Evolutionary conservation across 2,329 filamentous ascomycete genomes (phyloP).

Genomic region (Colletotrichum tropicicola): DNA sequence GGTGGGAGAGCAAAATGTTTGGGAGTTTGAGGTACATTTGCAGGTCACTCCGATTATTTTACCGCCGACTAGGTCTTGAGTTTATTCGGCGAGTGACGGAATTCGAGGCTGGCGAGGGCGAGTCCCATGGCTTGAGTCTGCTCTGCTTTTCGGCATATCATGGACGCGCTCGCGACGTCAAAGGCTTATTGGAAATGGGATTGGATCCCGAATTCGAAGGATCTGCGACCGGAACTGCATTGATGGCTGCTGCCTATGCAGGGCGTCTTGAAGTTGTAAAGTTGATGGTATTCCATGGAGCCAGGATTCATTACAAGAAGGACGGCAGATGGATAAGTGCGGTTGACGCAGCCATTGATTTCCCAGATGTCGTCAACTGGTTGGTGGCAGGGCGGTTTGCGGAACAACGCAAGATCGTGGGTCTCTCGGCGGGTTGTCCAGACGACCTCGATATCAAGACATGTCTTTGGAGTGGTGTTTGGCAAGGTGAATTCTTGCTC

Average conservation of each 20-base stretch:
- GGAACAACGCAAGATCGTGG: background rate
- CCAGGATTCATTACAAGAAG: background rate
- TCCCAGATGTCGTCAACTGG: background rate
- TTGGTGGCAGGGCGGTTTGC: background rate
- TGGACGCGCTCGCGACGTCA: background rate
- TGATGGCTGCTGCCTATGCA: background rate
- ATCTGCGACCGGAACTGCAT: background rate
- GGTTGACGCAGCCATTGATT: background rate
- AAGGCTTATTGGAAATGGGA: background rate
- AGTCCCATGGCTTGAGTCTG: background rate
- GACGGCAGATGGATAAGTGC: background rate
- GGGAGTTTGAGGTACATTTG: no score
- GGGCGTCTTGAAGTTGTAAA: conserved; percentile 5
- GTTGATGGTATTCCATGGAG: background rate
- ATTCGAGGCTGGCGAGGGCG: background rate
- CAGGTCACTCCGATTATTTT: background rate
- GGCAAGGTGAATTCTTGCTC: background rate
- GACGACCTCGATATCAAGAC: background rate
- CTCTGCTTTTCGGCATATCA: background rate
- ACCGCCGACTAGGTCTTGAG: background rate
- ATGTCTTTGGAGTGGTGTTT: background rate
- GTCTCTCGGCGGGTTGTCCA: background rate
- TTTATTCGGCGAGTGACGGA: background rate
- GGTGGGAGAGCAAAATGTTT: background rate
- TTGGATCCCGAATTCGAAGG: background rate